These are phyloP conservation scores for Mortierella sp. DNA, from an alignment of 371 early-diverging fungal species.

Conservation along the genomic window DNA sequence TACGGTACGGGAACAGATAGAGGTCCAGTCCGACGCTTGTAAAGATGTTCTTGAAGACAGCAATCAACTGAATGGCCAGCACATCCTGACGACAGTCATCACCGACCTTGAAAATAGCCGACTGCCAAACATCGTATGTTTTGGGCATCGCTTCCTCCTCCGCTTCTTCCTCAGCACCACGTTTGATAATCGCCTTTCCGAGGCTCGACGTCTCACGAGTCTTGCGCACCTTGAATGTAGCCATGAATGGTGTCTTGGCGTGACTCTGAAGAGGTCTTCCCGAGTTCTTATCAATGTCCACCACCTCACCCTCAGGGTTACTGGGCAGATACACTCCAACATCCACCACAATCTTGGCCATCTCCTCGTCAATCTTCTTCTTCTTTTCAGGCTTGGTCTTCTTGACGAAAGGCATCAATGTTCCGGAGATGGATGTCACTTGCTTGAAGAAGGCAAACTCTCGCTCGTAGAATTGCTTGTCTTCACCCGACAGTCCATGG, in stretches of 20 bases:
- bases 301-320: conserved; percentile 95
- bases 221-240: conserved; percentile 93
- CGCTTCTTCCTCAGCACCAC: conserved; percentile 50
- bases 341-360: conserved; percentile 93
- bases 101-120: conserved; percentile 99
- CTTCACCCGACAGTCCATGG: conserved; percentile 80
- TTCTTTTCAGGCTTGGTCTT: conserved; percentile 96
- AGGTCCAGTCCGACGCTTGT: conserved; percentile 91
- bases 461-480: conserved; percentile 90
- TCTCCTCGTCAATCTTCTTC: conserved; percentile 96
- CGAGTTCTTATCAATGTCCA: conserved; percentile 95
- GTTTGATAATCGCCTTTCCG: conserved; percentile 63
- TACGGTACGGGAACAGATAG: conserved; percentile 97
- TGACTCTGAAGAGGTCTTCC: conserved; percentile 98
- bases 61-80: conserved; percentile 97
- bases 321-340: conserved; percentile 98
- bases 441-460: conserved; percentile 96
- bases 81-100: conserved; percentile 99
- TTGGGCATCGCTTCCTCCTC: conserved; percentile 39
- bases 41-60: conserved; percentile 97
- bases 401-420: conserved; percentile 94
- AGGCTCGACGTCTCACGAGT: conserved; percentile 60
- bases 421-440: conserved; percentile 97
- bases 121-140: conserved; percentile 70
- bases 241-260: conserved; percentile 99